Evolutionary conservation across 2,329 filamentous ascomycete genomes (phyloP).

Genomic region (Diplodia seriata): DNA sequence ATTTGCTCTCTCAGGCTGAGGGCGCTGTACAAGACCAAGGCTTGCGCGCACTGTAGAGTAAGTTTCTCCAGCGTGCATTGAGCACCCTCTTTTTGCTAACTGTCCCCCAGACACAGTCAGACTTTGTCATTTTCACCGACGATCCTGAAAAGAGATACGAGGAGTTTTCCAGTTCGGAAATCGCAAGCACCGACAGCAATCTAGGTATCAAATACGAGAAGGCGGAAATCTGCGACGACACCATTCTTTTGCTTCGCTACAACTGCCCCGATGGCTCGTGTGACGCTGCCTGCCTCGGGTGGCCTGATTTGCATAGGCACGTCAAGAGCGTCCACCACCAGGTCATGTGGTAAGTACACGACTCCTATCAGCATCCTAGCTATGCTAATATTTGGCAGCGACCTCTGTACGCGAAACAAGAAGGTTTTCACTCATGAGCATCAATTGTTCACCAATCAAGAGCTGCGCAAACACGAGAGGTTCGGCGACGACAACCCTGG

Average conservation of each 20-base stretch:
- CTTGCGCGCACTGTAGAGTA: slow-evolving; percentile 94
- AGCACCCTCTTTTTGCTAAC: not conserved
- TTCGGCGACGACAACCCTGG: slow-evolving; percentile 91
- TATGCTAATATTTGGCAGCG: slow-evolving; percentile 54
- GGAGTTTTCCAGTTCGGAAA: slow-evolving; percentile 77
- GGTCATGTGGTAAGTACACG: slow-evolving; percentile 72
- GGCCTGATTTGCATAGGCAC: slow-evolving; percentile 80
- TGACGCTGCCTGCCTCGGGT: slow-evolving; percentile 82
- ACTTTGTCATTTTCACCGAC: slow-evolving; percentile 91
- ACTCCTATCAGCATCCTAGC: not conserved
- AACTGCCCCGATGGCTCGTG: slow-evolving; percentile 90
- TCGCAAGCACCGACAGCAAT: slow-evolving; percentile 79
- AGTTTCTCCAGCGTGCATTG: slow-evolving; percentile 44
- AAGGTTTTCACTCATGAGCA: slow-evolving; percentile 99
- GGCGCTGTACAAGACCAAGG: slow-evolving; percentile 93
- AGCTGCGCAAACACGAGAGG: slow-evolving; percentile 86
- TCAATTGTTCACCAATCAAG: slow-evolving; percentile 82
- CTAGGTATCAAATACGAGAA: slow-evolving; percentile 92
- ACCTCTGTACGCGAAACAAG: slow-evolving; percentile 91
- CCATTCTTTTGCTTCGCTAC: slow-evolving; percentile 84
- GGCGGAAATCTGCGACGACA: slow-evolving; percentile 89
- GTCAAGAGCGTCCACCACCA: slow-evolving; percentile 83
- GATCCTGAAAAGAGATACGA: slow-evolving; percentile 81
- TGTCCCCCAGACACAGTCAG: slow-evolving; percentile 64
- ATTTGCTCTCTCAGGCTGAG: slow-evolving; percentile 91